phyloP scores from a whole-genome alignment of 768 basidiomycete genomes.

The Coprinopsis cinerea region DNA sequence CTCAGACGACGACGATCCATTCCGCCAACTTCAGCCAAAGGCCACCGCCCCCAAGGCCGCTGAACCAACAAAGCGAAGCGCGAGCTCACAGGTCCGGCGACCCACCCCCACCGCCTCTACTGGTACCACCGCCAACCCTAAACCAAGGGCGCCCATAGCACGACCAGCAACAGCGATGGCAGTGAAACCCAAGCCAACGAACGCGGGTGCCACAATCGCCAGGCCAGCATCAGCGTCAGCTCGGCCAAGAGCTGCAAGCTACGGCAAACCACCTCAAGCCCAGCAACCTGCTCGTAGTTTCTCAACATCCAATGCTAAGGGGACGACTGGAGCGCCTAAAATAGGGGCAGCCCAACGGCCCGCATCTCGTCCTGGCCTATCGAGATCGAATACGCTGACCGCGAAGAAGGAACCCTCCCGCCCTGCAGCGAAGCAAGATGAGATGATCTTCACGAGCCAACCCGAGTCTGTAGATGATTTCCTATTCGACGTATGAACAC shows the following conservation, averaged over 20 bases:
- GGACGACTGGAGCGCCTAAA: no score
- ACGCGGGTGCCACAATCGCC: not conserved
- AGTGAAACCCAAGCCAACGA: conserved; percentile 1
- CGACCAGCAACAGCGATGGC: conserved; percentile 9
- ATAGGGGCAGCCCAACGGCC: not conserved
- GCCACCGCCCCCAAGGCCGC: not conserved
- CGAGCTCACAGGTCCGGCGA: not conserved
- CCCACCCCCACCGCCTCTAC: conserved; percentile 6
- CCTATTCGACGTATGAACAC: conserved; percentile 1
- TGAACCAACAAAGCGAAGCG: not conserved
- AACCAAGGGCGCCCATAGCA: not conserved
- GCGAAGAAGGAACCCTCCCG: not conserved
- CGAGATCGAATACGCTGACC: not conserved
- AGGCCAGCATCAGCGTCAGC: not conserved
- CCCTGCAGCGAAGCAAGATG: not conserved
- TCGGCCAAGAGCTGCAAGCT: not conserved
- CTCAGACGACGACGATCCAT: conserved; percentile 11
- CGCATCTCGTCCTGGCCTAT: not conserved
- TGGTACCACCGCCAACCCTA: not conserved
- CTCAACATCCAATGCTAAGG: no score
- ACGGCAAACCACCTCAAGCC: not conserved
- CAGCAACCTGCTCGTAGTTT: no score
- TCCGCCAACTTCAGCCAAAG: not conserved
- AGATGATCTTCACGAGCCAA: not conserved
- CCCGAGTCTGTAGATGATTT: conserved; percentile 5